Conservation (phyloP, 2,329 filamentous ascomycete species). For the Fusarium nematophilum region DNA sequence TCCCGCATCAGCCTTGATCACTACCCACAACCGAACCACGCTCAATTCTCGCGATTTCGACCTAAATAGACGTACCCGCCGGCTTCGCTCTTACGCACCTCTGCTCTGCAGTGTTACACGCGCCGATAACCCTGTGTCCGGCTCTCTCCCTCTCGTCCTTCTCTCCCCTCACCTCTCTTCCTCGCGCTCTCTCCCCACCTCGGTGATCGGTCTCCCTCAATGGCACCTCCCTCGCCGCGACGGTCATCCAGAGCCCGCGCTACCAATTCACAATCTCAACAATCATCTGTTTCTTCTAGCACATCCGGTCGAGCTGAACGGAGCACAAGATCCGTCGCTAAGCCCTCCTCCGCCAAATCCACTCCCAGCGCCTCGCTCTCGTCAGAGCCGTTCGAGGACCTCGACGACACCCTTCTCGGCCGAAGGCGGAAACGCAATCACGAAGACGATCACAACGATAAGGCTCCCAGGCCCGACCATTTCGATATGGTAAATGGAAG, state of each 20-base stretch:
- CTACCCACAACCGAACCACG: conserved; percentile 22
- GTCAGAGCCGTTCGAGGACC: conserved; percentile 74
- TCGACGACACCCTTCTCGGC: conserved; percentile 77
- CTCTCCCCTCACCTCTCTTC: conserved; percentile 18
- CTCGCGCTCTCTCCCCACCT: conserved; percentile 45
- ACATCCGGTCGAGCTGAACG: conserved; percentile 82
- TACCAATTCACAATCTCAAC: conserved; percentile 79
- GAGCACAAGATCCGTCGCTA: conserved; percentile 76
- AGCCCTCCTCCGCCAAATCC: conserved; percentile 80
- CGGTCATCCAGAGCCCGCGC: conserved; percentile 92
- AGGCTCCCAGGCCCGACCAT: conserved; percentile 54
- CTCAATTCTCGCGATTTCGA: conserved; percentile 34
- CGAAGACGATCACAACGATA: conserved; percentile 69
- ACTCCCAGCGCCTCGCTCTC: conserved; percentile 79
- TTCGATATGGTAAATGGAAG: conserved; percentile 70
- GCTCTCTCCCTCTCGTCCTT: conserved; percentile 2
- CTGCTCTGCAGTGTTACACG: conserved; percentile 8
- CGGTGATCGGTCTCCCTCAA: conserved; percentile 53
- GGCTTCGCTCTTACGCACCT: neutral
- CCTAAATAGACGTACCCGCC: conserved; percentile 12
- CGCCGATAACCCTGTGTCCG: conserved; percentile 5
- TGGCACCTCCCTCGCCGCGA: conserved; percentile 77
- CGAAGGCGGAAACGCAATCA: conserved; percentile 83
- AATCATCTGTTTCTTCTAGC: conserved; percentile 83
- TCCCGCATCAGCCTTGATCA: conserved; percentile 25